Evolutionary conservation across 2,329 filamentous ascomycete species (phyloP), one percentile per base, ranked within the genome.

Genomic region (Aureobasidium sp.): DNA sequence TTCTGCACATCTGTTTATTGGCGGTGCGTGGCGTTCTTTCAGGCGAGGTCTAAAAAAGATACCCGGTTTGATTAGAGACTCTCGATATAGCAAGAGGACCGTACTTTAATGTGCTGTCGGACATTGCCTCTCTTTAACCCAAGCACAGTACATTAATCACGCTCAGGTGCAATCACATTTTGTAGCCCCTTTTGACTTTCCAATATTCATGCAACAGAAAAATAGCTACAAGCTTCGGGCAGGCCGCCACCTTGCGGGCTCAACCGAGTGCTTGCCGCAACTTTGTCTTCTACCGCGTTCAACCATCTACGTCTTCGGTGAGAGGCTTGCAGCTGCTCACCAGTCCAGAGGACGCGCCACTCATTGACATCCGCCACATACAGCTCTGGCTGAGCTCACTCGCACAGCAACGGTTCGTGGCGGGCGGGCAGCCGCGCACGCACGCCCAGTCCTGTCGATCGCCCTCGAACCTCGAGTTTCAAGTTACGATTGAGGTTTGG

Each of bases 361-460:
- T 59, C 32, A 44, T 47, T 48, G 55, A 48, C 55, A 20, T 20
- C 55, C 55, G 55, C 55, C 57, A 51, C 57, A 50, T 43, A 43
- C 44, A 50, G 32, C 44, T 48, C 29, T 3, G 39, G 41, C 39
- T 44, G 41, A 57, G 53, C 53, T 57, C 39, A 36, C 56, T 12
- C n/a, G n/a, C 57, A 51, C 57, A 51, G 57, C 26, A 60, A 51
- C 57, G 57, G 57, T 60, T 47, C 57, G 55, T 39, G 43, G 44
- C 55, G 55, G 43, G 36, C 43, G 17, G 41, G 53, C 37, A 59
- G 55, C 55, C 55, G 32, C 55, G 55, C 41, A 47, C 55, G 46
- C 46, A 60, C 46, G 37, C 41, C 55, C 37, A 47, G 36, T 51
- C 44, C 57, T 60, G 57, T 60, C 57, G 57, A 60, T 60, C 46